Conservation (phyloP, 768 basidiomycete species). For the Collybia sp. region DNA sequence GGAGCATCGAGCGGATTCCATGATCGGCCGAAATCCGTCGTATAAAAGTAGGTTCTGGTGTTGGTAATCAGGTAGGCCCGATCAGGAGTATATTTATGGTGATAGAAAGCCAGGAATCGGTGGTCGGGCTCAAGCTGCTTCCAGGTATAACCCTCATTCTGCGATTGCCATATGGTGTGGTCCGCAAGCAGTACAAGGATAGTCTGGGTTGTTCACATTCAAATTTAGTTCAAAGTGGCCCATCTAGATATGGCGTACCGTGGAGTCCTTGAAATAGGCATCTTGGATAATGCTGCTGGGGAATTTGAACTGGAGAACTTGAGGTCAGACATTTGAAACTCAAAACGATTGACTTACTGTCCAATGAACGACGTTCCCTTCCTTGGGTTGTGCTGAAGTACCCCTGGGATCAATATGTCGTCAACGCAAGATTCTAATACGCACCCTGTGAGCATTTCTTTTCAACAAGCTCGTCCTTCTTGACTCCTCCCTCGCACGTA, state of each 20-base stretch:
- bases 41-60: slow-evolving; percentile 60
- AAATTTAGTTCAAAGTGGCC: not conserved
- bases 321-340: not conserved
- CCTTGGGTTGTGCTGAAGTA: slow-evolving; percentile 68
- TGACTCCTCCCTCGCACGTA: slow-evolving; percentile 67
- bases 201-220: slow-evolving; percentile 40
- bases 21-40: slow-evolving; percentile 71
- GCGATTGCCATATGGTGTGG: slow-evolving; percentile 85
- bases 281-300: slow-evolving; percentile 62
- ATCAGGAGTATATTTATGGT: slow-evolving; percentile 74
- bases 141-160: slow-evolving; percentile 95
- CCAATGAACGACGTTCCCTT: slow-evolving; percentile 76
- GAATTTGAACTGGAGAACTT: slow-evolving; percentile 56
- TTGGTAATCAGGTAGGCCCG: slow-evolving; percentile 90
- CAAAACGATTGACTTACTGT: slow-evolving; percentile 39
- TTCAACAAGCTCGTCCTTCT: slow-evolving; percentile 62
- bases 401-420: too few species aligned
- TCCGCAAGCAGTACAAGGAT: slow-evolving; percentile 80
- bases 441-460: slow-evolving; percentile 82
- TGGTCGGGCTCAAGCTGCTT: slow-evolving; percentile 53
- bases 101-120: slow-evolving; percentile 78
- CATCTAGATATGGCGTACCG: slow-evolving; percentile 30
- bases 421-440: slow-evolving; percentile 10
- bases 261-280: slow-evolving; percentile 80
- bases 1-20: slow-evolving; percentile 67